Evolutionary conservation across 352 stramenopile species (phyloP).

Genomic region (Phytophthora agathidicida): DNA sequence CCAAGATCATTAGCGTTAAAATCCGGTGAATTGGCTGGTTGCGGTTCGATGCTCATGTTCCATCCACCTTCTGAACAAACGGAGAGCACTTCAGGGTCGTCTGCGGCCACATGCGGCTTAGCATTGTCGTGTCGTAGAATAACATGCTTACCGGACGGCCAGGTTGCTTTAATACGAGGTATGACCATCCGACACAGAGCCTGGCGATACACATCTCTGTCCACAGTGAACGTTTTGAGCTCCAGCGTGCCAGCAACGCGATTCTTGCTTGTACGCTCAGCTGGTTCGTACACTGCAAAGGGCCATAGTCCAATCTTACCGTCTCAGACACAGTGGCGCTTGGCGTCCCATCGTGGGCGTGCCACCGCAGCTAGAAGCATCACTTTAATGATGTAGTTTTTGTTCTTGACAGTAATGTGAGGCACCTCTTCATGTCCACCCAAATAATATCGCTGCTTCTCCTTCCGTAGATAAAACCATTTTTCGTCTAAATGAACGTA

Average conservation of each 20-base stretch:
- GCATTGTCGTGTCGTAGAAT: too few relatives aligned
- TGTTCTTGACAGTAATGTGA: conserved; percentile 4
- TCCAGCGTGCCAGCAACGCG: not conserved
- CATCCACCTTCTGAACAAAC: not conserved
- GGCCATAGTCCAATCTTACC: conserved; percentile 2
- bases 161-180: not conserved
- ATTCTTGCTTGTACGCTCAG: not conserved
- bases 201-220: not conserved
- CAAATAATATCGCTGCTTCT: conserved; percentile 6
- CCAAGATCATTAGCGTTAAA: not conserved
- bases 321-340: not conserved
- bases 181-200: not conserved
- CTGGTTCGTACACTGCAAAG: not conserved
- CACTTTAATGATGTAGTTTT: too few relatives aligned
- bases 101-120: not conserved
- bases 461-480: not conserved
- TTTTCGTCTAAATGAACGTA: conserved; percentile 8
- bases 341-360: not conserved
- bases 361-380: conserved; percentile 6
- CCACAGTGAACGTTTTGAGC: conserved; percentile 1
- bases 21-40: not conserved
- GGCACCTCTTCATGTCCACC: not conserved
- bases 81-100: not conserved
- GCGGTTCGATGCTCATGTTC: not conserved
- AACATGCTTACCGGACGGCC: not conserved